Evolutionary conservation across 1,284 basidiomycete genomes (phyloP), one percentile per base, ranked within the genome.

Genomic region (Coniferiporia weirii): DNA sequence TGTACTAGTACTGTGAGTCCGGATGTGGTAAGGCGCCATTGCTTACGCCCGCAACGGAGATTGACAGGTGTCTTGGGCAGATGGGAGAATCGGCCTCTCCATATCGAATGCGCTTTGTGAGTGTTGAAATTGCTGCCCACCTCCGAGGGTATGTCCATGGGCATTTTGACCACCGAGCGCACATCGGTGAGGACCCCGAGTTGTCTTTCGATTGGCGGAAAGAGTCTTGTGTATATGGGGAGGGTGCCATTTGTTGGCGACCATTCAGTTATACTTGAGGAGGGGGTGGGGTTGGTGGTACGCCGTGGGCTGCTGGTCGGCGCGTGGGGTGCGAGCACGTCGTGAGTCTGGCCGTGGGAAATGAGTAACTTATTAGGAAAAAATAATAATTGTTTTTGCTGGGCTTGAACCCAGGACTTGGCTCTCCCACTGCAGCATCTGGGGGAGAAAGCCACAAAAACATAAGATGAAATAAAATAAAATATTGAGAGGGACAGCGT

Each of bases 141-240:
- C 36, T 59, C 58, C 5, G 58, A 59, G 5, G 46, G 36, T 1
- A 51, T 17, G 22, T 57, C 56, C 36, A 50, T 40, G 27, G 56
- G 56, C 19, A 52, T 51, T 35, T 50, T 52, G 5, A 45, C 36
- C 15, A 45, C 58, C 4, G 52, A 50, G 34, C 47, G 58, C 19
- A 49, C 45, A 45, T 59, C 58, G 22, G 52, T 54, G 45, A 51
- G 43, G 17, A 59, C 7, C 57, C 57, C 36, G 57, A 59, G 35
- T 59, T 52, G 22, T 59, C 46, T 27, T 59, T 58, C 9, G 57
- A 47, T 35, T 59, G 57, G 34, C 46, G 51, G n/a, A 32, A 59
- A 7, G 57, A 54, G 17, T 59, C 57, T 13, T 52, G 52, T 15
- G 45, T 19, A 36, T 59, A 59, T 4, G 57, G 57, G 3, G 52